phyloP scores from a whole-genome alignment of 768 basidiomycete species.

The Mycena polygramma region DNA sequence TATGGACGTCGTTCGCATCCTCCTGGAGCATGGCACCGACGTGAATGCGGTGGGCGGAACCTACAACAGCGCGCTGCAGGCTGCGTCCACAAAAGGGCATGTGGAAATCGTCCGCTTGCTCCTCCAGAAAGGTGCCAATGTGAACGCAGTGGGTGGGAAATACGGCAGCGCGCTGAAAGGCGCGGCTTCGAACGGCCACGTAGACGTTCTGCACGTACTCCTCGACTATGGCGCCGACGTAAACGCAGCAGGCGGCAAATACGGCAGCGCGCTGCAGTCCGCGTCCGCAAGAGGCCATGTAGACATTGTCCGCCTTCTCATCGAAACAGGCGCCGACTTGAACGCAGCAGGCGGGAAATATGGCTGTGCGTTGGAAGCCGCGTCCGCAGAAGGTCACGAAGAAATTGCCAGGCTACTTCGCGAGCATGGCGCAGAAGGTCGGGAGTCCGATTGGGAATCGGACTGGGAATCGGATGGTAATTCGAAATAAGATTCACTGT shows the following conservation, averaged over 20 bases:
- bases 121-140: not conserved
- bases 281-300: not conserved
- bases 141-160: not conserved
- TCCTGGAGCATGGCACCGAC: too few relatives aligned
- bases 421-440: not conserved
- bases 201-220: not conserved
- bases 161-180: not conserved
- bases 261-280: not conserved
- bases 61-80: not conserved
- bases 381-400: not conserved
- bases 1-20: too few relatives aligned
- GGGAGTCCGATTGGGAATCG: too few relatives aligned
- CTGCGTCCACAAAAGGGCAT: not conserved
- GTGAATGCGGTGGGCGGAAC: too few relatives aligned
- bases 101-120: not conserved
- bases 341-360: not conserved
- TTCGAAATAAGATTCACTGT: too few relatives aligned
- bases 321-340: not conserved
- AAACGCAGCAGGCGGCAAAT: not conserved
- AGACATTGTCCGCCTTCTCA: not conserved
- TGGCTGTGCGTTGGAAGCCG: not conserved
- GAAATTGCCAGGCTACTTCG: not conserved
- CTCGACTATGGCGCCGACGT: not conserved
- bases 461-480: too few relatives aligned
- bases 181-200: not conserved